A percentile compares a stretch with the other conserved stretches of the same genome.
Evolutionary conservation across 345 rosid genomes (phyloP).

Genomic region (Garcia nutans): DNA sequence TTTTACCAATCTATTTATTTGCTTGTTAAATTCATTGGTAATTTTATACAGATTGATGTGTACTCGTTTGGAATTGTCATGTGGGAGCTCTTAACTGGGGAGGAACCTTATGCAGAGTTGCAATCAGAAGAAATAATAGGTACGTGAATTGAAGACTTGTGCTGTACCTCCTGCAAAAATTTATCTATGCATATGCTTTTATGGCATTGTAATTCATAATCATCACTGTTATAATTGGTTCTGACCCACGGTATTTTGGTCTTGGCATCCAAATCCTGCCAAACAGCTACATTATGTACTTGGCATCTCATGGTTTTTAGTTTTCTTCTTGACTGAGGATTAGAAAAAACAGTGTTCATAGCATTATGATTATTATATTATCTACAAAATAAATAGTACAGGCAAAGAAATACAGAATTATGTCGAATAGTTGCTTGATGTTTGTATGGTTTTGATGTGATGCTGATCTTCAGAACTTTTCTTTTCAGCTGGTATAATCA

Average conservation of each 20-base stretch:
- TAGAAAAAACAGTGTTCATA: neutral
- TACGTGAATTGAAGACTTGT: constrained; percentile 14
- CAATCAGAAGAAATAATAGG: constrained; percentile 41
- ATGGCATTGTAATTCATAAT: too few relatives aligned
- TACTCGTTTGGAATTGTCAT: constrained; percentile 46
- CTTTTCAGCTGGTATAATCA: constrained; percentile 41
- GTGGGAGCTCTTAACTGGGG: constrained; percentile 57
- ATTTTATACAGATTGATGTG: constrained; percentile 39
- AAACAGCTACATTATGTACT: neutral
- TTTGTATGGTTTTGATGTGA: neutral
- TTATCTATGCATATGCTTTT: too few relatives aligned
- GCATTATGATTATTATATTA: neutral
- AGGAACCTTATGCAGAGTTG: constrained; percentile 44
- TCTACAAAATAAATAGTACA: neutral
- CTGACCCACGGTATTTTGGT: too few relatives aligned
- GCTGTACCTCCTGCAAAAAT: neutral
- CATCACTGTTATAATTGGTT: neutral
- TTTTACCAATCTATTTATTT: neutral
- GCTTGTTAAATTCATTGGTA: neutral
- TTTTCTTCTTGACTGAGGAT: neutral
- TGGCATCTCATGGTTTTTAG: neutral
- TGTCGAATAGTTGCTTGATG: neutral
- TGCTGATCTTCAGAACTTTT: neutral
- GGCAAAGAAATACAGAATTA: neutral
- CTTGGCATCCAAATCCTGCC: too few relatives aligned